Conservation (phyloP, 225 moss, liverwort and hornwort genomes). For the Climacium dendroides region DNA sequence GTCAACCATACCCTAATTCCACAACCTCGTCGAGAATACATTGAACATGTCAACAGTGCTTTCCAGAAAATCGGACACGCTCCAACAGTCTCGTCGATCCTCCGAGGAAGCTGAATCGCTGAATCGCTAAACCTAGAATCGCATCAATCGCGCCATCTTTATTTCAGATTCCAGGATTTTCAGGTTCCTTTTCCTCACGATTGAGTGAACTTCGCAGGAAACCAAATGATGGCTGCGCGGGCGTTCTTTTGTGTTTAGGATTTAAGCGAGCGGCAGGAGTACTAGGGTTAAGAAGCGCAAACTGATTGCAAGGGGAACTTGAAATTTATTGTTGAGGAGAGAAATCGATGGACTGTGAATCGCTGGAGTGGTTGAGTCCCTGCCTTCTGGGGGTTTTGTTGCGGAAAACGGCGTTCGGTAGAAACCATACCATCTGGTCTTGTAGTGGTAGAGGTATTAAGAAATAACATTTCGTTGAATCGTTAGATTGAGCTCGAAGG, state of each 20-base stretch:
- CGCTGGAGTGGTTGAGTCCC: background rate
- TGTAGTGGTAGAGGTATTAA: background rate
- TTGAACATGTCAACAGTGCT: background rate
- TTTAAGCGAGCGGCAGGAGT: background rate
- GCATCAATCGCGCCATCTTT: background rate
- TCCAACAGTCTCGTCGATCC: background rate
- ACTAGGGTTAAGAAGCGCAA: background rate
- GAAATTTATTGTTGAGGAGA: background rate
- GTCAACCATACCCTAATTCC: background rate
- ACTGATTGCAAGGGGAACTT: background rate
- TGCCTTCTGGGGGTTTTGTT: background rate
- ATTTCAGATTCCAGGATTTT: background rate
- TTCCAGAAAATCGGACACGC: background rate
- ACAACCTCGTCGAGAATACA: background rate
- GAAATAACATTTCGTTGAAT: background rate
- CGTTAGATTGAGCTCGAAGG: background rate
- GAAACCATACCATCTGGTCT: background rate
- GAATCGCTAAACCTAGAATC: background rate
- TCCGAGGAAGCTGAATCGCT: background rate
- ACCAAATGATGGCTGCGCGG: background rate
- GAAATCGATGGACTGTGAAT: conserved; percentile 5
- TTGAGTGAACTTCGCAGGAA: background rate
- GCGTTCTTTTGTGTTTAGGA: background rate
- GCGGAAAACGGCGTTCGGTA: background rate
- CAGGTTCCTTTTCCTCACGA: background rate